Base-by-base conservation (phyloP, 2,329 filamentous ascomycete species). In the Aspergillus quadrilineatus region DNA sequence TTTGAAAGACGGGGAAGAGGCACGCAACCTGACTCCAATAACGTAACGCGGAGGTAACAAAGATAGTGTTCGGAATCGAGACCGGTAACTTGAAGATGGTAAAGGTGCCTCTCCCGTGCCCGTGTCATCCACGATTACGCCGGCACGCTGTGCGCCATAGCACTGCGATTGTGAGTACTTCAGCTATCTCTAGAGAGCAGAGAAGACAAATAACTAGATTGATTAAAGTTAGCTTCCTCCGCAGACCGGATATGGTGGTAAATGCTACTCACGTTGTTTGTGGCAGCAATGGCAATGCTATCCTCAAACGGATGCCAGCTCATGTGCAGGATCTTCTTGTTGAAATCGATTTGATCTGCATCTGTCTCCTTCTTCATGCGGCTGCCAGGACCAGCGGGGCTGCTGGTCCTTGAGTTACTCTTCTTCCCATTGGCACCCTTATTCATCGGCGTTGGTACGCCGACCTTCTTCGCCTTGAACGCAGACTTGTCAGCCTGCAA, bases 261-360 rank as follows among this genome's bases (percentile, higher is more conserved):
- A 22, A 58, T 17, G 26, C 50, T 43, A 82, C 93, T 89, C 79
- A 97, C 94, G 78, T 99, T 99, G 82, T 99, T 99, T 63, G 94
- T 99, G 59, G 94, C 94, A 66, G 94, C 94, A 80, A 99, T 99
- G 56, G 94, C 94, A 78, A 99, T 99, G 79, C 93, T 97, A 79
- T 99, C 93, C 78, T 99, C 94, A 69, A 95, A 97, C 48, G 94
- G 94, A 86, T 99, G 94, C 94, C 94, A 99, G 79, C 93, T 97
- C 94, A 99, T 99, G 76, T 99, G 94, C 72, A 99, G 75, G 69
- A 99, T 99, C 85, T 99, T 99, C 85, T 97, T 99, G 84, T 97
- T 97, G 78, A 97, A 99, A 77, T 99, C 94, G 76, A 97, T 97
- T 79, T 97, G 93, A 75, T 99, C 93, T 57, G 94, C 94, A 76